Conservation (phyloP, 768 basidiomycete genomes). For the Suillus weaverae region DNA sequence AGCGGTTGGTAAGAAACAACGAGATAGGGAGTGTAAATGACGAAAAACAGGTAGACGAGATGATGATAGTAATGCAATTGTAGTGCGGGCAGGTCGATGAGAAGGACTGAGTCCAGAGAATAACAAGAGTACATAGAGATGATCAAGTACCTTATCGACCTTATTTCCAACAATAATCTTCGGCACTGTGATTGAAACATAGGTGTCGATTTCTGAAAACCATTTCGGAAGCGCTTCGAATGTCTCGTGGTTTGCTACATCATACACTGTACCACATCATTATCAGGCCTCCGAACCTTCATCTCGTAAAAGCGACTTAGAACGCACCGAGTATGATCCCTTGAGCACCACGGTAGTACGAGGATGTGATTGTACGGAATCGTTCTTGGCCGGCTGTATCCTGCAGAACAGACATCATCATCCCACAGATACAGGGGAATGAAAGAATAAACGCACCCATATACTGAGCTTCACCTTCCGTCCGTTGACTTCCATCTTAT, state of each 20-base stretch:
- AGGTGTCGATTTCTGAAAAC: slow-evolving; percentile 92
- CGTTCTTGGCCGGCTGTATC: slow-evolving; percentile 97
- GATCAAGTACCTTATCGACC: slow-evolving; percentile 71
- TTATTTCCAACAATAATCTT: slow-evolving; percentile 97
- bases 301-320: not conserved
- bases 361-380: slow-evolving; percentile 92
- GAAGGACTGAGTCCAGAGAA: not conserved
- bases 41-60: not conserved
- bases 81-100: not conserved
- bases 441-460: slow-evolving; percentile 61
- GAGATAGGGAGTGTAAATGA: not conserved
- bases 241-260: slow-evolving; percentile 88
- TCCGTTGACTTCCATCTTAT: slow-evolving; percentile 84
- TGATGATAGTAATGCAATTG: not conserved
- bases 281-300: not conserved
- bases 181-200: slow-evolving; percentile 81
- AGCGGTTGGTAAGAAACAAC: not conserved
- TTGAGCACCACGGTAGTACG: slow-evolving; percentile 90
- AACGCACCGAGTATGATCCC: slow-evolving; percentile 71
- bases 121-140: not conserved
- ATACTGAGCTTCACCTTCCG: slow-evolving; percentile 91
- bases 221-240: slow-evolving; percentile 94
- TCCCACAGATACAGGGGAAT: not conserved
- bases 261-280: slow-evolving; percentile 67
- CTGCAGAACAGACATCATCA: slow-evolving; percentile 38